phyloP scores from a whole-genome alignment of 805 yeast species.

The Pichia scutulata region DNA sequence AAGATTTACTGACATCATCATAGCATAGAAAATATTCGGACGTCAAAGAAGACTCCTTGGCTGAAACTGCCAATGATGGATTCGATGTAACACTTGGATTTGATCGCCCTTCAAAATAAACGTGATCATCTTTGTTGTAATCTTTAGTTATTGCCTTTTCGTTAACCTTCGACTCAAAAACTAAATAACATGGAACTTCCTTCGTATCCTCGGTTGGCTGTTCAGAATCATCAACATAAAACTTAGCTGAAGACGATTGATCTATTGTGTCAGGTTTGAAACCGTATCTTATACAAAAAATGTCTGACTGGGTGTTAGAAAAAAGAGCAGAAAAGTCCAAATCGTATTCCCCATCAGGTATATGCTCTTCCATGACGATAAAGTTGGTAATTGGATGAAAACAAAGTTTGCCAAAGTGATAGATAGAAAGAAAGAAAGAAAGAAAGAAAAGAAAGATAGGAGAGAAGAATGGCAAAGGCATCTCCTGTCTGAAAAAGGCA shows the following conservation, averaged over 20 bases:
- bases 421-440: background rate
- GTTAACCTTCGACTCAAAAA: conserved; percentile 21
- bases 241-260: conserved; percentile 14
- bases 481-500: background rate
- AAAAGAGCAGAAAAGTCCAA: conserved; percentile 25
- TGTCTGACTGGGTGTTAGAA: conserved; percentile 12
- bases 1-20: conserved; percentile 20
- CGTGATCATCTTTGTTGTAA: conserved; percentile 10
- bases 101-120: conserved; percentile 25
- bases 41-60: background rate
- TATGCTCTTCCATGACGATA: conserved; percentile 1
- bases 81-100: background rate
- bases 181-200: background rate
- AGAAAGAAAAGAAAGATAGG: background rate
- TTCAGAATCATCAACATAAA: conserved; percentile 1
- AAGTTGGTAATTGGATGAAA: background rate
- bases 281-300: conserved; percentile 28
- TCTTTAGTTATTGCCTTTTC: conserved; percentile 15
- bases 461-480: background rate
- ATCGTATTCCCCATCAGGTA: conserved; percentile 32
- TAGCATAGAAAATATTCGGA: conserved; percentile 24
- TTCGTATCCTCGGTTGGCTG: background rate
- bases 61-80: background rate
- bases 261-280: conserved; percentile 30
- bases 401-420: background rate